phyloP scores from a whole-genome alignment of 208 protist species.

The Trypanosoma rangeli region DNA sequence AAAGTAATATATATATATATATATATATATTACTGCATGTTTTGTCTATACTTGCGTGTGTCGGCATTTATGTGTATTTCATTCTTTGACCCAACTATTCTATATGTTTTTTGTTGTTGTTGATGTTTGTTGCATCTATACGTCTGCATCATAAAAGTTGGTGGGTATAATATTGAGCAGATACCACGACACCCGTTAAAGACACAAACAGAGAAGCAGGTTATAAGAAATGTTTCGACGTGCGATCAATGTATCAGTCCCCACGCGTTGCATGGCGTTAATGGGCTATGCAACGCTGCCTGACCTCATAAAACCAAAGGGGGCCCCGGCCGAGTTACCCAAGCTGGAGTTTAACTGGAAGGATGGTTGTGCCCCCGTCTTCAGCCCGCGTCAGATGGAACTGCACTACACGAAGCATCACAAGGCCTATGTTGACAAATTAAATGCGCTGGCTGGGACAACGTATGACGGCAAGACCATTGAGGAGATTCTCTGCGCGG shows the following conservation, averaged over 20 bases:
- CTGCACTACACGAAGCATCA: constrained; percentile 94
- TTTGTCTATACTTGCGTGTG: no score
- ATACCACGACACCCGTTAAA: neutral
- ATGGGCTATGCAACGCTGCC: constrained; percentile 54
- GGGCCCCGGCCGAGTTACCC: constrained; percentile 73
- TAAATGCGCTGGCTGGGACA: constrained; percentile 75
- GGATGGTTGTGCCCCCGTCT: constrained; percentile 67
- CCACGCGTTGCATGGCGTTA: constrained; percentile 1
- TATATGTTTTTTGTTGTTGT: no score
- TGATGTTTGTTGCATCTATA: neutral
- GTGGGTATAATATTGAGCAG: neutral
- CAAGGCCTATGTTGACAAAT: constrained; percentile 91
- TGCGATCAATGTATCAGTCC: constrained; percentile 10
- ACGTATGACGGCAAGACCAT: constrained; percentile 80
- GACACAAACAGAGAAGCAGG: neutral
- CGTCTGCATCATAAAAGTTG: no score
- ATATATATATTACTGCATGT: constrained; percentile 1
- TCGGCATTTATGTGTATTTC: no score
- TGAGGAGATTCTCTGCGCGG: constrained; percentile 69
- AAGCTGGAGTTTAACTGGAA: constrained; percentile 69
- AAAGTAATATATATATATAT: constrained; percentile 14
- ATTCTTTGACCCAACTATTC: no score
- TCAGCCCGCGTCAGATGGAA: constrained; percentile 83
- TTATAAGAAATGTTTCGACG: constrained; percentile 29
- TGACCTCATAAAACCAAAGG: constrained; percentile 40